Conservation (phyloP, 768 basidiomycete genomes). For the Boletus tylopilopsis region DNA sequence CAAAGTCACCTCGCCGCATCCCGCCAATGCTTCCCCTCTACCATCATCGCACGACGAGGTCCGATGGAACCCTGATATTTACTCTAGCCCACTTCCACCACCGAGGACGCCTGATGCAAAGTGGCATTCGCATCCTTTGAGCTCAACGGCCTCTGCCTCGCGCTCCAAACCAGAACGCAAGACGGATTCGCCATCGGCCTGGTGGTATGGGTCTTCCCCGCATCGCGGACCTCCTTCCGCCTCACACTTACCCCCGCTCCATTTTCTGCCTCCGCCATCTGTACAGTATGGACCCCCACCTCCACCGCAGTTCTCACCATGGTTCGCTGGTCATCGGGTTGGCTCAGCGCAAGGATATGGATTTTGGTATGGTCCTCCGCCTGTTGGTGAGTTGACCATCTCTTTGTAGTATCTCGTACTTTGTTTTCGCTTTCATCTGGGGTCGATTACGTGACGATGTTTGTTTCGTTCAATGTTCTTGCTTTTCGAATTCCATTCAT, state of each 20-base stretch:
- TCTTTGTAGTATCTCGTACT: not conserved
- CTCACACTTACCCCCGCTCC: constrained; percentile 4
- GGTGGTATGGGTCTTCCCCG: constrained; percentile 8
- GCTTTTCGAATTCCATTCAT: not conserved
- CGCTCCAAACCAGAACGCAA: constrained; percentile 2
- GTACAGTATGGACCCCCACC: constrained; percentile 13
- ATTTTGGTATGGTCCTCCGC: constrained; percentile 20
- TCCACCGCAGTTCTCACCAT: constrained; percentile 11
- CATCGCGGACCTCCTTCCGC: constrained; percentile 6
- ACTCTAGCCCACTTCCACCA: not conserved
- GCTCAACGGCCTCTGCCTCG: not conserved
- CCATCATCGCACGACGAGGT: not conserved
- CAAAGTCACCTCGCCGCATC: not conserved
- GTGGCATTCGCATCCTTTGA: not conserved
- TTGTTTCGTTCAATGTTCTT: not conserved
- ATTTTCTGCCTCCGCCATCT: constrained; percentile 11
- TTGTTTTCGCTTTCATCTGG: not conserved
- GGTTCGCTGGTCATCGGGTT: constrained; percentile 12
- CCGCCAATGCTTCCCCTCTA: not conserved
- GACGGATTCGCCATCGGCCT: constrained; percentile 10
- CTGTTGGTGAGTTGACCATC: constrained; percentile 16
- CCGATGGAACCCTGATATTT: constrained; percentile 16
- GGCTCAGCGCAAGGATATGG: constrained; percentile 15
- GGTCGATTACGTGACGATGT: constrained; percentile 2
- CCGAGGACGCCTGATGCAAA: not conserved